phyloP scores from a whole-genome alignment of 352 stramenopile species.

The Pythium chondricola region DNA sequence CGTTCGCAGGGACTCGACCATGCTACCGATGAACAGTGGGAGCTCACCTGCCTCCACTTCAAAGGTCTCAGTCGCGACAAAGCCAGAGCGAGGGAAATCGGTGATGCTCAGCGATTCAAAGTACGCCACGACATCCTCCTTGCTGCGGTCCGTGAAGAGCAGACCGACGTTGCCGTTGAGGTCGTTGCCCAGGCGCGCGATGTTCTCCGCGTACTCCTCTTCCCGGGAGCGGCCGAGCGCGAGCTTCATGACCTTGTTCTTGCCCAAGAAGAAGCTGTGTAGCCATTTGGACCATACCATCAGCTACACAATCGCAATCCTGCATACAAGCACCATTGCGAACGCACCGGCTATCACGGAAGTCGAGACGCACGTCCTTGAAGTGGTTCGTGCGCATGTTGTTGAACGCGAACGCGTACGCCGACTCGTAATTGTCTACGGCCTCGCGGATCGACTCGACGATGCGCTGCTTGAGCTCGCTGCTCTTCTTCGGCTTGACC shows the following conservation, averaged over 20 bases:
- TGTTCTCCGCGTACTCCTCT: conserved; percentile 96
- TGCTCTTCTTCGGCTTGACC: conserved; percentile 93
- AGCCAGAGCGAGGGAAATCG: conserved; percentile 94
- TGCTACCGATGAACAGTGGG: conserved; percentile 92
- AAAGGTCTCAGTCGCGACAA: conserved; percentile 87
- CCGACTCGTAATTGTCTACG: conserved; percentile 89
- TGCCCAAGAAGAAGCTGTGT: conserved; percentile 96
- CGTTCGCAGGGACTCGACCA: conserved; percentile 95
- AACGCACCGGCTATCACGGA: conserved; percentile 86
- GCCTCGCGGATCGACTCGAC: conserved; percentile 92
- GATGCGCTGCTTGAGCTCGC: conserved; percentile 93
- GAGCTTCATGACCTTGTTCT: conserved; percentile 99
- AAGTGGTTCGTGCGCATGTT: conserved; percentile 99
- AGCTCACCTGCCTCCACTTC: conserved; percentile 85
- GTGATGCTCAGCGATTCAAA: conserved; percentile 89
- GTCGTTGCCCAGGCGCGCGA: conserved; percentile 88
- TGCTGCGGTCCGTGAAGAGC: conserved; percentile 91
- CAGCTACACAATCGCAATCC: neutral
- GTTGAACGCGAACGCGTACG: conserved; percentile 97
- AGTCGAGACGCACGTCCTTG: conserved; percentile 96
- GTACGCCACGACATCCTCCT: conserved; percentile 88
- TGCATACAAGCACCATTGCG: neutral
- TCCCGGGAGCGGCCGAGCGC: conserved; percentile 91
- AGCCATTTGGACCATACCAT: neutral
- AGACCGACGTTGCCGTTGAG: conserved; percentile 93